phyloP scores from a whole-genome alignment of 768 basidiomycete species.

The Collybiopsis luxurians region DNA sequence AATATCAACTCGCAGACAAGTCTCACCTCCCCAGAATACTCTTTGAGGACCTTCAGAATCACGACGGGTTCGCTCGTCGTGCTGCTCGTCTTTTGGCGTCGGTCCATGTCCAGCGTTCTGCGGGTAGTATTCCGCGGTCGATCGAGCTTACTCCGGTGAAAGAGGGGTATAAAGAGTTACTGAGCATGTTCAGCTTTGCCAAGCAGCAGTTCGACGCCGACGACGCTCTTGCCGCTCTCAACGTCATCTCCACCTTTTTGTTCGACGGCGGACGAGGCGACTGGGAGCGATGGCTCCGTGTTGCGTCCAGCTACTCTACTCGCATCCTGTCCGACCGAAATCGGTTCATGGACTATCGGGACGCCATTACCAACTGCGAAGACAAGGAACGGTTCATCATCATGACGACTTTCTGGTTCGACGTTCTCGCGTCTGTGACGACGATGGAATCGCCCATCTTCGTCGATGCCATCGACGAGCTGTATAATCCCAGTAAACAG shows the following conservation, averaged over 20 bases:
- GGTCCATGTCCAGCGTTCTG: constrained; percentile 43
- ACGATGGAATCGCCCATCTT: constrained; percentile 58
- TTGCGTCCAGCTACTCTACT: constrained; percentile 57
- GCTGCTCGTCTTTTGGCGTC: constrained; percentile 63
- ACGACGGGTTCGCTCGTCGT: constrained; percentile 44
- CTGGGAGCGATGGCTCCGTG: constrained; percentile 65
- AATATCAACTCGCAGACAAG: constrained; percentile 66
- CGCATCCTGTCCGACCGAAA: constrained; percentile 37
- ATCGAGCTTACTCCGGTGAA: constrained; percentile 21
- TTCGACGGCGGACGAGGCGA: constrained; percentile 73
- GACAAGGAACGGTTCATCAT: constrained; percentile 68
- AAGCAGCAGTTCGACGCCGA: constrained; percentile 42
- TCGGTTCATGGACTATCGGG: constrained; percentile 34
- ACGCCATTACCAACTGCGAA: constrained; percentile 41
- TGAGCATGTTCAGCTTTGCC: constrained; percentile 16
- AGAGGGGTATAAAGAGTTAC: constrained; percentile 23
- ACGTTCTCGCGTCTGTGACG: constrained; percentile 78
- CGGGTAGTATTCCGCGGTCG: constrained; percentile 16
- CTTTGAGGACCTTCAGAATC: constrained; percentile 45
- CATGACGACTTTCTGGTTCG: constrained; percentile 86
- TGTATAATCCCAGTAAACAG: constrained; percentile 45
- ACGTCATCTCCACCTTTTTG: constrained; percentile 72
- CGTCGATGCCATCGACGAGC: constrained; percentile 47
- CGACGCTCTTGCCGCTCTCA: constrained; percentile 77
- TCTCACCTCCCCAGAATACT: constrained; percentile 45